Evolutionary conservation across 2,329 filamentous ascomycete genomes (phyloP).

Genomic region (Pseudogymnoascus sp.): DNA sequence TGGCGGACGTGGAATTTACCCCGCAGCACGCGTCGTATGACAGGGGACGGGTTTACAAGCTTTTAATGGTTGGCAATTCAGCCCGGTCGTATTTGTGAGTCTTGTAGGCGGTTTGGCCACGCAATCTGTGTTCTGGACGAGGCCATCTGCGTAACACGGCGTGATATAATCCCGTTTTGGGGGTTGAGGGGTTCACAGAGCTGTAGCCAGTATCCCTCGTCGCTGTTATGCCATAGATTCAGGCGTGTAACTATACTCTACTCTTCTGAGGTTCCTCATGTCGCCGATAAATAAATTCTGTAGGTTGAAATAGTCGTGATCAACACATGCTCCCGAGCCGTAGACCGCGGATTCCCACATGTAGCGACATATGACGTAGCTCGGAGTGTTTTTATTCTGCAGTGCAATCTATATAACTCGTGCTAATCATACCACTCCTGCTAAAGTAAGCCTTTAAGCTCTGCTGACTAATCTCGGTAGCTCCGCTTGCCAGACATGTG

Average conservation of each 20-base stretch:
- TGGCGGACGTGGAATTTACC: neutral
- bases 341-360: constrained; percentile 1
- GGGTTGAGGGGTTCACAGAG: too few species aligned
- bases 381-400: neutral
- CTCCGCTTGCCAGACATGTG: neutral
- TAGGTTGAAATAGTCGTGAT: neutral
- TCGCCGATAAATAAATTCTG: neutral
- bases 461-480: constrained; percentile 2
- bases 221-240: neutral
- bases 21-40: neutral
- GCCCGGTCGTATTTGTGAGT: neutral
- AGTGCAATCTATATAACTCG: neutral
- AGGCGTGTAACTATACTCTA: too few species aligned
- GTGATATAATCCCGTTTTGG: neutral
- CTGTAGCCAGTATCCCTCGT: neutral
- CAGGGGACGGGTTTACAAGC: neutral
- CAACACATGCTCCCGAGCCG: neutral
- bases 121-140: neutral
- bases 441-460: neutral
- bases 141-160: neutral
- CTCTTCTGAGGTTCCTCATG: neutral
- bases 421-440: neutral
- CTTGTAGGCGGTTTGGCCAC: neutral
- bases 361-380: constrained; percentile 3
- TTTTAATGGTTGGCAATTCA: neutral